These are phyloP conservation scores for Malus sylvestris DNA, from an alignment of 306 rosid genomes.

Conservation along the genomic window DNA sequence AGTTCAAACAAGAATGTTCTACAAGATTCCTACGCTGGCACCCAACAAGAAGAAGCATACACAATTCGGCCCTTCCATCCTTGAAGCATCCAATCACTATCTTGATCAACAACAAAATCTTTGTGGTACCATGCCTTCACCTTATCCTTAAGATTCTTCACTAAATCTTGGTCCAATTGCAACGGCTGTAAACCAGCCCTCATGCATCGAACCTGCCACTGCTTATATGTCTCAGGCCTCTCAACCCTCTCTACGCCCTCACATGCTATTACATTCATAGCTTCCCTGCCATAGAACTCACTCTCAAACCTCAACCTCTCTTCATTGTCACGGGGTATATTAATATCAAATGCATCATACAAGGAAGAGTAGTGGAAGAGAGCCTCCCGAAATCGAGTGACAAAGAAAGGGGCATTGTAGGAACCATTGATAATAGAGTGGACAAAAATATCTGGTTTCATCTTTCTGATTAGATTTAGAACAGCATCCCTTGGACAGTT, in stretches of 20 bases:
- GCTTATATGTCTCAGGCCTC: slow-evolving; percentile 69
- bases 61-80: slow-evolving; percentile 66
- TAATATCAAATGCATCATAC: slow-evolving; percentile 48
- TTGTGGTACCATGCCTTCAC: slow-evolving; percentile 35
- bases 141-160: slow-evolving; percentile 17
- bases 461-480: slow-evolving; percentile 54
- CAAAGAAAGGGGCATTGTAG: slow-evolving; percentile 72
- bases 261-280: slow-evolving; percentile 53
- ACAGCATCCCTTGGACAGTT: slow-evolving; percentile 59
- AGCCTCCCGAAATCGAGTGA: slow-evolving; percentile 61
- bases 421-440: slow-evolving; percentile 46
- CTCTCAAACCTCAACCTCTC: slow-evolving; percentile 50
- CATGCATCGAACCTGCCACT: slow-evolving; percentile 42
- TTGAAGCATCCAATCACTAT: slow-evolving; percentile 50
- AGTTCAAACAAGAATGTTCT: neutral
- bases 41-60: slow-evolving; percentile 62
- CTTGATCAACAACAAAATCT: slow-evolving; percentile 44
- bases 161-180: slow-evolving; percentile 27
- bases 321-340: slow-evolving; percentile 24
- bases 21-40: slow-evolving; percentile 34
- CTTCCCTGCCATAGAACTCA: slow-evolving; percentile 46
- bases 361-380: slow-evolving; percentile 47
- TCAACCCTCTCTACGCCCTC: slow-evolving; percentile 57
- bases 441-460: slow-evolving; percentile 58
- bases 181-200: slow-evolving; percentile 45